Evolutionary conservation across 1,284 basidiomycete genomes (phyloP).

Genomic region (Sphaerobolus stellatus): DNA sequence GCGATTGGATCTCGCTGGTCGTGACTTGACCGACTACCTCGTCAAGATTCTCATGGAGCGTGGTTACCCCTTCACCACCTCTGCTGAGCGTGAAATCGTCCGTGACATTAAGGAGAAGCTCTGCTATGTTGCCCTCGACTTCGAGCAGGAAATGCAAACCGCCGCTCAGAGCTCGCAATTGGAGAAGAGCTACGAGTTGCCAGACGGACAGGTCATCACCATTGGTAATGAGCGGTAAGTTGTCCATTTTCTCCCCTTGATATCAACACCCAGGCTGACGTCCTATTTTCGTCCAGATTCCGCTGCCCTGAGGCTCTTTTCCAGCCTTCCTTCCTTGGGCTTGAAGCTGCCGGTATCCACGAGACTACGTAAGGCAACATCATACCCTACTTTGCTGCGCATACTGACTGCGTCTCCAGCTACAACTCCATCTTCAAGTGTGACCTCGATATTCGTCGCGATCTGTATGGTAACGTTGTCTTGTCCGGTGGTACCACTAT

Average conservation of each 20-base stretch:
- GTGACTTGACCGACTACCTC: conserved; percentile 91
- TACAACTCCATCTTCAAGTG: conserved; percentile 90
- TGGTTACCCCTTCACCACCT: conserved; percentile 93
- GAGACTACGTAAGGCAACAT: conserved; percentile 91
- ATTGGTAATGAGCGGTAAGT: conserved; percentile 89
- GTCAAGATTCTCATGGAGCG: conserved; percentile 94
- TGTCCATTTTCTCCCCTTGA: not conserved
- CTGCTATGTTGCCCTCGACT: conserved; percentile 96
- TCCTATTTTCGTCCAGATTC: conserved; percentile 57
- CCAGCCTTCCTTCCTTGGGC: conserved; percentile 92
- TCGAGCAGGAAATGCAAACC: conserved; percentile 94
- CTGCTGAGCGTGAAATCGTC: conserved; percentile 94
- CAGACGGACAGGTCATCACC: conserved; percentile 96
- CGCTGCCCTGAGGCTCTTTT: conserved; percentile 96
- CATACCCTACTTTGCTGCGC: conserved; percentile 20
- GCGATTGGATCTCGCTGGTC: conserved; percentile 92
- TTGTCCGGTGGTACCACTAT: conserved; percentile 96
- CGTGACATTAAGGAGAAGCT: conserved; percentile 99
- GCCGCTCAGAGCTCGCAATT: conserved; percentile 89
- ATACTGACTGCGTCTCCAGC: conserved; percentile 33
- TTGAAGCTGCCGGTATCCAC: conserved; percentile 93
- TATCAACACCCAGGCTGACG: conserved; percentile 13
- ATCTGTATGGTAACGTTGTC: conserved; percentile 92
- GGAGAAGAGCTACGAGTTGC: conserved; percentile 95
- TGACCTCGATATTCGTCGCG: conserved; percentile 81